phyloP scores from a whole-genome alignment of 2,329 filamentous ascomycete species.

The Falciphora oryzae region DNA sequence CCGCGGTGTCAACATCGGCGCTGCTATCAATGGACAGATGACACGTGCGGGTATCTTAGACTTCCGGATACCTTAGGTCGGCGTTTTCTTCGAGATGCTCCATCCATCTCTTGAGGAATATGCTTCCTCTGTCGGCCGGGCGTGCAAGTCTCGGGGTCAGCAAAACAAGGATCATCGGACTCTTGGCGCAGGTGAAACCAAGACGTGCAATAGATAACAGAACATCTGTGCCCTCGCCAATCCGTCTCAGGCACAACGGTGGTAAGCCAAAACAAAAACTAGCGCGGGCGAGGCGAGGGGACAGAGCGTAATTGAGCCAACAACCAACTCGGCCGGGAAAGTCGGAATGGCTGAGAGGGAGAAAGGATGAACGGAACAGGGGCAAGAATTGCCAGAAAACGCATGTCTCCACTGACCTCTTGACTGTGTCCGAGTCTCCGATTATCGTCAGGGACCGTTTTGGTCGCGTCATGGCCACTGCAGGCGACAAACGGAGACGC shows the following conservation, averaged over 20 bases:
- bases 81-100: conserved; percentile 81
- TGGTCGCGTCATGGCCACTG: conserved; percentile 94
- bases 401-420: conserved; percentile 47
- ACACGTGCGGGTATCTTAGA: conserved; percentile 74
- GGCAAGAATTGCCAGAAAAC: conserved; percentile 6
- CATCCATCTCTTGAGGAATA: conserved; percentile 89
- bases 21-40: conserved; percentile 25
- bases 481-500: conserved; percentile 9
- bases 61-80: conserved; percentile 81
- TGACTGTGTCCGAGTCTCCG: conserved; percentile 90
- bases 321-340: neutral
- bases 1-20: too few relatives aligned
- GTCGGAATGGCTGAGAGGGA: neutral
- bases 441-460: conserved; percentile 86
- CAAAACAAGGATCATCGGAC: conserved; percentile 2
- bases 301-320: conserved; percentile 1
- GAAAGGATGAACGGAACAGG: conserved; percentile 10
- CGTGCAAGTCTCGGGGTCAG: conserved; percentile 13
- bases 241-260: neutral
- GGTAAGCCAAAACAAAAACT: neutral
- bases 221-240: conserved; percentile 5
- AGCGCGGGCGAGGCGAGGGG: conserved; percentile 2
- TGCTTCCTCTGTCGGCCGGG: conserved; percentile 59
- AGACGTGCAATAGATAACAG: conserved; percentile 4
- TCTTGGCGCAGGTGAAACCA: conserved; percentile 1